Base-by-base conservation (phyloP, 495 filamentous ascomycete genomes). In the Talaromyces adpressus region DNA sequence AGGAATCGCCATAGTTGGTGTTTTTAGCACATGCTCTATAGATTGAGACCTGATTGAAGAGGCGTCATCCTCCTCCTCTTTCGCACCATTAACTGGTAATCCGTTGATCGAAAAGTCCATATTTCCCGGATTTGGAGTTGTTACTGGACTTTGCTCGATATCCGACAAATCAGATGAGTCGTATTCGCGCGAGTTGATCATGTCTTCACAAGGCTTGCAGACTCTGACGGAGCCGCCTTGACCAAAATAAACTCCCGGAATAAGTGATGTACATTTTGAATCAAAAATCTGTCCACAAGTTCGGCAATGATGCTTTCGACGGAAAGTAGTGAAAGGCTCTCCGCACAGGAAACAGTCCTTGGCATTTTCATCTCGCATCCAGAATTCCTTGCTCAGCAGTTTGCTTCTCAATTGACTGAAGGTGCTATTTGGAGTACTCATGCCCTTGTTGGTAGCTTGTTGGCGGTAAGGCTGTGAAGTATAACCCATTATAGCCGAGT, bases 361-460 rank as follows among this genome's bases (percentile, higher is more conserved):
- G 53, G 92, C 93, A 70, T 95, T 96, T 70, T 98, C 95, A 75
- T 99, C 95, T 53, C 90, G 89, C 95, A 99, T 99, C 95, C 95
- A 99, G 70, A 95, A 98, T 61, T 97, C 91, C 71, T 90, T 93
- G 67, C 89, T 96, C 14, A 98, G 78, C 34, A 97, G 83, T 71
- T 89, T 91, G 68, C 90, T 93, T 63, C 88, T 82, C 75, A 92
- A 84, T 69, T 91, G 73, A 14, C 72, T 72, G 32, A 74, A 62
- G 32, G 70, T 71, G 49, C 71, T 32, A 78, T 76, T 59, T 79
- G 83, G 54, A 89, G 83, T 68, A 57, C 76, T 73, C 29, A 64
- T 41, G 14, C 27, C 29, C 18, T 32, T 62, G 30, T 53, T 53
- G 22, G 45, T n/a, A 29, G 22, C 72, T 41, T 23, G 64, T 63